Percentiles rank a stretch among this genome's conserved stretches.
Evolutionary conservation across 768 basidiomycete genomes (phyloP).

Genomic region (Lactifluus subvellereus): DNA sequence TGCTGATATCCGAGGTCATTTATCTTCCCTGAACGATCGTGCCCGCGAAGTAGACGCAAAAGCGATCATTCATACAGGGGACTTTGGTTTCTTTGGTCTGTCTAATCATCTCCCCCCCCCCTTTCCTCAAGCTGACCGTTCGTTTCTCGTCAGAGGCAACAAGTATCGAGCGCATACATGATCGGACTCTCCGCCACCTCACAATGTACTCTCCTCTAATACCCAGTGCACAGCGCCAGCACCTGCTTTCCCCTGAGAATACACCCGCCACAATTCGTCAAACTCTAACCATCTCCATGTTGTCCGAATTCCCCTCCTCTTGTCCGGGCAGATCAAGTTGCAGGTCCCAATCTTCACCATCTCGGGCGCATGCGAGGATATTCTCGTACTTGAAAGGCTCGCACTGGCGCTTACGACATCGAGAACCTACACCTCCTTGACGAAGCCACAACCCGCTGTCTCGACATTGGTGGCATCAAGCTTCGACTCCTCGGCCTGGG

Average conservation of each 20-base stretch:
- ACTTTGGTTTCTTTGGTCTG: conserved; percentile 96
- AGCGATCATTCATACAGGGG: conserved; percentile 95
- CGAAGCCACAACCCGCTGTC: conserved; percentile 88
- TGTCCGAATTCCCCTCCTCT: conserved; percentile 90
- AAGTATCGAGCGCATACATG: conserved; percentile 85
- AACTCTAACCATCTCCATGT: conserved; percentile 66
- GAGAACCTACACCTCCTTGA: conserved; percentile 90
- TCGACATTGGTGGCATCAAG: conserved; percentile 91
- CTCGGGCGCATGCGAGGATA: conserved; percentile 97
- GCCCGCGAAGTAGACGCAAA: conserved; percentile 84
- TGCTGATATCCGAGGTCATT: conserved; percentile 87
- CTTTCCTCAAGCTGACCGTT: conserved; percentile 14
- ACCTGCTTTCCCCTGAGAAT: conserved; percentile 70
- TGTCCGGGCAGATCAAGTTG: conserved; percentile 86
- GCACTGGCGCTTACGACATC: conserved; percentile 72
- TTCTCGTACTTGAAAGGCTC: conserved; percentile 89
- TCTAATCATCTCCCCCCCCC: background rate
- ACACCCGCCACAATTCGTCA: conserved; percentile 62
- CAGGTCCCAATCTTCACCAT: conserved; percentile 93
- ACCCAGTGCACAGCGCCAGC: conserved; percentile 69
- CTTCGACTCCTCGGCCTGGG: conserved; percentile 93
- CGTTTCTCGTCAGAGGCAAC: conserved; percentile 48
- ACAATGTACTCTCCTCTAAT: conserved; percentile 96
- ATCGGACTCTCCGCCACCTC: conserved; percentile 92
- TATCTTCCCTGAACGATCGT: conserved; percentile 84